Percentiles rank a stretch among this genome's conserved stretches.
Evolutionary conservation across 2,329 filamentous ascomycete genomes (phyloP).

Genomic region (Peltaster fructicola): DNA sequence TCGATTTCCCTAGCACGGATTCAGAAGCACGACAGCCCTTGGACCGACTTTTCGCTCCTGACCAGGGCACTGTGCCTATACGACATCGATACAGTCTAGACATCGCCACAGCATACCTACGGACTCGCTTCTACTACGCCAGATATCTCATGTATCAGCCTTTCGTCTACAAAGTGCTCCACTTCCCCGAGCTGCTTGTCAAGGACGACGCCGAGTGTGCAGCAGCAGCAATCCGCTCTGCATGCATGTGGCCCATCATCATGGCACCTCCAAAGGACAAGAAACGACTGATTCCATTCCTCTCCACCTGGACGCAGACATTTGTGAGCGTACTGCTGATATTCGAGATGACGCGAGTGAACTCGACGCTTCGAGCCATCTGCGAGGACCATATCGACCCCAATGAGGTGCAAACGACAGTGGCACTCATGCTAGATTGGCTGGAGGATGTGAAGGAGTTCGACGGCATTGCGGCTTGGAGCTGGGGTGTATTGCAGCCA

Average conservation of each 20-base stretch:
- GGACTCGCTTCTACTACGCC: constrained; percentile 41
- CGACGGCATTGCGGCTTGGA: constrained; percentile 39
- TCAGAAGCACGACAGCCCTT: constrained; percentile 11
- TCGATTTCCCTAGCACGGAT: constrained; percentile 22
- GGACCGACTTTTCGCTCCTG: constrained; percentile 28
- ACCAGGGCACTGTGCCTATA: constrained; percentile 27
- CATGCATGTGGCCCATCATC: constrained; percentile 42
- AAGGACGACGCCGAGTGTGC: constrained; percentile 36
- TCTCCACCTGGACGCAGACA: constrained; percentile 47
- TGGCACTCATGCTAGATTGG: constrained; percentile 40
- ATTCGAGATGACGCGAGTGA: constrained; percentile 35
- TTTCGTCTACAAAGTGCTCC: constrained; percentile 42
- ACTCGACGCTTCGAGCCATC: constrained; percentile 33
- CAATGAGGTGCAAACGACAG: constrained; percentile 33
- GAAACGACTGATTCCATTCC: constrained; percentile 40
- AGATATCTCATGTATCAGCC: constrained; percentile 41
- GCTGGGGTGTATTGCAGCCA: constrained; percentile 33
- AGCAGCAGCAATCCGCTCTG: constrained; percentile 39
- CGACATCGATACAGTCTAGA: constrained; percentile 37
- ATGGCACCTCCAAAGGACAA: constrained; percentile 38
- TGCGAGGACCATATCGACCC: constrained; percentile 30
- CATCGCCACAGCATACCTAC: constrained; percentile 38
- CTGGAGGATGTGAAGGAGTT: constrained; percentile 37
- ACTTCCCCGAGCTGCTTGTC: constrained; percentile 37
- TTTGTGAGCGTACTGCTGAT: constrained; percentile 41